These are phyloP conservation scores for Asterella californica DNA, from an alignment of 225 moss, liverwort and hornwort species.

Conservation along the genomic window DNA sequence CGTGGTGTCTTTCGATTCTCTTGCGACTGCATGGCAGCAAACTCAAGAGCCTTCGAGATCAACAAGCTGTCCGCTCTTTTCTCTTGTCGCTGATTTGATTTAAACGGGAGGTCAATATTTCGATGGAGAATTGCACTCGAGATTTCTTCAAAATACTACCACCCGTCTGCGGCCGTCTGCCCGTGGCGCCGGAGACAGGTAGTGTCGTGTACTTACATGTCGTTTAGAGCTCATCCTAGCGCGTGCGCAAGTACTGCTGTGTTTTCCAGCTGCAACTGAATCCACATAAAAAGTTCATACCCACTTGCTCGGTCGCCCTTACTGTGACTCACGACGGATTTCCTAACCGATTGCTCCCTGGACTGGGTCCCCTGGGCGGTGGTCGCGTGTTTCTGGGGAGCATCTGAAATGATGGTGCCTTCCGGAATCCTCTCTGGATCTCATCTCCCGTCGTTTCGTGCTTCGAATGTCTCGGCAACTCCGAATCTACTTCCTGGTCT, in stretches of 20 bases:
- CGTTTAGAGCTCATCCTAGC: neutral
- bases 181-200: neutral
- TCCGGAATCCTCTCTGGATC: neutral
- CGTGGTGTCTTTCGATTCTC: neutral
- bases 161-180: neutral
- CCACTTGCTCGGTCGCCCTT: neutral
- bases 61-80: neutral
- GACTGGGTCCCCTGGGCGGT: constrained; percentile 19
- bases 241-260: neutral
- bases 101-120: neutral
- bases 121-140: neutral
- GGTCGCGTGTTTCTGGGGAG: constrained; percentile 16
- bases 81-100: neutral
- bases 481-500: neutral
- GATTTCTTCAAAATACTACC: neutral
- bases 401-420: constrained; percentile 15
- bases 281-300: neutral
- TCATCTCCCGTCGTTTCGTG: neutral
- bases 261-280: neutral
- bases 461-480: neutral
- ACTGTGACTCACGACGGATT: neutral
- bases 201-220: neutral
- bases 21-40: neutral
- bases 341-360: constrained; percentile 15
- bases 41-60: too few species aligned